Evolutionary conservation across 768 basidiomycete genomes (phyloP), one percentile per base, ranked within the genome.

Genomic region (Rhizopogon vinicolor): DNA sequence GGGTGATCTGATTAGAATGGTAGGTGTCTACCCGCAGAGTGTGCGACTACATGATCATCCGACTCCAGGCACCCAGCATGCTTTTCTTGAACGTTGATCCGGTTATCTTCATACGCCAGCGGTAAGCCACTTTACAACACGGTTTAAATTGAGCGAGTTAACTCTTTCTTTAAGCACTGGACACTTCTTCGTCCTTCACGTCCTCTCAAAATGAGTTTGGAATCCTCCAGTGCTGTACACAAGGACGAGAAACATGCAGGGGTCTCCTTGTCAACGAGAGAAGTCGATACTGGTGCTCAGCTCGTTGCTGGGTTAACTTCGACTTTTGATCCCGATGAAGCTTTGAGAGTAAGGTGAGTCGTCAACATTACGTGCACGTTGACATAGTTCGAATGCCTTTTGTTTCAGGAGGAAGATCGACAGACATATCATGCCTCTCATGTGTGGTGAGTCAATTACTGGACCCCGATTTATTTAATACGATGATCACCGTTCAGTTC

Each of bases 231-330:
- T 25, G 41, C 7, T 19, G 39, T 41, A 19, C 3, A 16, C 19
- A 51, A 44, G 43, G 63, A 68, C 56, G 66, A 73, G 61, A 75
- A 71, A 59, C 62, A 67, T 52, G 65, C 65, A 37, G 63, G 66
- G 41, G 63, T 79, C 25, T 65, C 73, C n/a, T 66, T 80, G 8
- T 72, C 76, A 3, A 67, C 73, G 16, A 73, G 68, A 52, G 74
- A 80, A 58, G 75, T 83, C 16, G 83, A 85, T 62, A 80, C 82
- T 14, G 83, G 75, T 18, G 84, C 83, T n/a, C 75, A 75, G 58
- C 69, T 84, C 40, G 78, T 75, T 8, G 71, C 77, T 8, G 78
- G 77, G 63, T 71, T n/a, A 59, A 69, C 10, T 64, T 52, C 18
- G 10, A 42, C 67, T 66, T 60, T 85, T 13, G 79, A 81, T 55